Percentiles rank a stretch among this genome's conserved stretches.
Conservation (phyloP, 1,139 yeast genomes). For the Kodamaea alishanica region DNA sequence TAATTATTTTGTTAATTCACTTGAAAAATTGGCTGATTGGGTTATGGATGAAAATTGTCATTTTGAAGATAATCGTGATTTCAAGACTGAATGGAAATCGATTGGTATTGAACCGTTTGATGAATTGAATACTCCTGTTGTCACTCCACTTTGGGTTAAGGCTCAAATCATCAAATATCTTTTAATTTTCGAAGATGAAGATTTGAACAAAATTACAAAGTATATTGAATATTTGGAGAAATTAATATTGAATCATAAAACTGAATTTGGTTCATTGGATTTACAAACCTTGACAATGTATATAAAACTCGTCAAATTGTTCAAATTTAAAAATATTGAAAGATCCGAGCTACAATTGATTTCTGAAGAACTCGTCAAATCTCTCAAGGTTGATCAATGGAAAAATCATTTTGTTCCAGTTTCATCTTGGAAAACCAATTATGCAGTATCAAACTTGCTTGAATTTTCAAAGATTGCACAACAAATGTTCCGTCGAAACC, state of each 20-base stretch:
- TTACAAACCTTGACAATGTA: too few relatives aligned
- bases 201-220: constrained; percentile 1
- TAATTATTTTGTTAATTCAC: constrained; percentile 23
- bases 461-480: constrained; percentile 25
- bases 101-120: constrained; percentile 6
- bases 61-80: constrained; percentile 49
- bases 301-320: constrained; percentile 22
- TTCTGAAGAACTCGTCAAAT: constrained; percentile 28
- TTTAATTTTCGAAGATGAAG: constrained; percentile 11
- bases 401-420: constrained; percentile 13
- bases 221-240: constrained; percentile 4
- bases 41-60: constrained; percentile 10
- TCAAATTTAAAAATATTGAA: constrained; percentile 20
- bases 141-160: constrained; percentile 6
- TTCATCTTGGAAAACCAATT: constrained; percentile 22
- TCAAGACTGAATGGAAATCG: constrained; percentile 41
- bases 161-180: constrained; percentile 12
- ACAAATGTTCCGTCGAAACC: constrained; percentile 5
- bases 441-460: constrained; percentile 20
- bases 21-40: constrained; percentile 9
- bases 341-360: constrained; percentile 24
- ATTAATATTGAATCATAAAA: constrained; percentile 6
- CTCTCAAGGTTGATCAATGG: constrained; percentile 28
- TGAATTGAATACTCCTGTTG: constrained; percentile 4
- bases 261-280: background rate